Percentiles rank a stretch among this genome's conserved stretches.
phyloP scores from a whole-genome alignment of 768 basidiomycete genomes.

The Kwoniella newhampshirensis region DNA sequence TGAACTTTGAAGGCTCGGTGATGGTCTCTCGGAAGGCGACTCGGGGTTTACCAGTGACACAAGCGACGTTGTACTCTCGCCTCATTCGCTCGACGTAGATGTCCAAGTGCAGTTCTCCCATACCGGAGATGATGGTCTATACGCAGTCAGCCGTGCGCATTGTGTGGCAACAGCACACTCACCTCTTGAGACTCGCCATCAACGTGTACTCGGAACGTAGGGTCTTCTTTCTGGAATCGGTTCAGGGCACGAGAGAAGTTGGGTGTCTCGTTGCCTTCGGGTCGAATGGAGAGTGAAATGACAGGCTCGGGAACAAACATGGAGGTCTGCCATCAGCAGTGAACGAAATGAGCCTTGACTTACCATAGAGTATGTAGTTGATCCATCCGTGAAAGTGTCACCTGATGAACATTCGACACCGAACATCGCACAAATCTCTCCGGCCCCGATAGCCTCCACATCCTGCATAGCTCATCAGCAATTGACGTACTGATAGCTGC shows the following conservation, averaged over 20 bases:
- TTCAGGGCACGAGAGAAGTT: constrained; percentile 96
- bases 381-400: constrained; percentile 94
- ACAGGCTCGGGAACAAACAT: constrained; percentile 99
- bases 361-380: constrained; percentile 89
- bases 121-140: constrained; percentile 97
- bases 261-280: constrained; percentile 86
- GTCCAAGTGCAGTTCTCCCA: constrained; percentile 98
- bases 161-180: constrained; percentile 17
- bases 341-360: constrained; percentile 45
- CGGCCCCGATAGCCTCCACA: constrained; percentile 86
- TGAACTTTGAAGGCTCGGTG: constrained; percentile 75
- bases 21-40: constrained; percentile 97
- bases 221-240: constrained; percentile 98
- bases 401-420: constrained; percentile 97
- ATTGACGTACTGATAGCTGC: not conserved
- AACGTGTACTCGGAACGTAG: constrained; percentile 95
- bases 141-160: not conserved
- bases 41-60: constrained; percentile 88
- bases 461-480: constrained; percentile 60
- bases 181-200: constrained; percentile 94
- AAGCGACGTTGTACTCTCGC: constrained; percentile 92
- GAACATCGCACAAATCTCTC: constrained; percentile 99
- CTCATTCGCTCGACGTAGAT: constrained; percentile 99
- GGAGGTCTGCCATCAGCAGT: constrained; percentile 65
- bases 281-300: constrained; percentile 90